These are phyloP conservation scores for Calycina marina DNA, from an alignment of 2,329 filamentous ascomycete genomes.

Conservation along the genomic window DNA sequence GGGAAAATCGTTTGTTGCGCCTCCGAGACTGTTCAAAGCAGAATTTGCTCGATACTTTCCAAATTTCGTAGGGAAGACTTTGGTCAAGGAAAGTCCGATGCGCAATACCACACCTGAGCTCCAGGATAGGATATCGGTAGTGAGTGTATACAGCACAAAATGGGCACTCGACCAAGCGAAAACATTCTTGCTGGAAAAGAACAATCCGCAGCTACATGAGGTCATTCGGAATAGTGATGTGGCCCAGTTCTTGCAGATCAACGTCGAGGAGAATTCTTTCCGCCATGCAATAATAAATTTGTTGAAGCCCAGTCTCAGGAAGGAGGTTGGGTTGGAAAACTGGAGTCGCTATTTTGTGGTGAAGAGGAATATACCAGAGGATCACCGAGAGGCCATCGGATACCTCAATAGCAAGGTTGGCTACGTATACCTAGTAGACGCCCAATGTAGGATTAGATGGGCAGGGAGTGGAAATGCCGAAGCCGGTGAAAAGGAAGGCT, in stretches of 20 bases:
- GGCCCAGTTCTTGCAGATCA: constrained; percentile 73
- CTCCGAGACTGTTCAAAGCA: constrained; percentile 67
- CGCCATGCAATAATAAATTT: constrained; percentile 43
- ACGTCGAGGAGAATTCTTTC: constrained; percentile 69
- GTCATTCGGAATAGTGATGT: constrained; percentile 39
- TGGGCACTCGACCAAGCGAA: constrained; percentile 77
- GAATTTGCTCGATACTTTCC: constrained; percentile 85
- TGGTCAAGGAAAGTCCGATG: constrained; percentile 39
- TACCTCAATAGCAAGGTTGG: constrained; percentile 73
- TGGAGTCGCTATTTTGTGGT: constrained; percentile 50
- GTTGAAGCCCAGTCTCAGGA: constrained; percentile 39
- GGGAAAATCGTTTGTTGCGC: constrained; percentile 84
- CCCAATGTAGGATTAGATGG: constrained; percentile 83
- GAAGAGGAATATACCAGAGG: constrained; percentile 39
- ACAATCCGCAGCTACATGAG: constrained; percentile 56
- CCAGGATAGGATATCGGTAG: constrained; percentile 58
- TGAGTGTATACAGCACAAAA: constrained; percentile 65
- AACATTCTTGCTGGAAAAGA: constrained; percentile 49
- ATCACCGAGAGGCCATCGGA: constrained; percentile 48
- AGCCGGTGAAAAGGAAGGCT: constrained; percentile 48
- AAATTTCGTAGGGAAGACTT: constrained; percentile 70
- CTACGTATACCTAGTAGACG: constrained; percentile 83
- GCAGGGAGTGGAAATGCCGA: constrained; percentile 64
- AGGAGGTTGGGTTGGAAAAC: constrained; percentile 33
- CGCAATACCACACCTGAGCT: constrained; percentile 65